Evolutionary conservation across 345 rosid species (phyloP).

Genomic region (Melaleuca alternifolia): DNA sequence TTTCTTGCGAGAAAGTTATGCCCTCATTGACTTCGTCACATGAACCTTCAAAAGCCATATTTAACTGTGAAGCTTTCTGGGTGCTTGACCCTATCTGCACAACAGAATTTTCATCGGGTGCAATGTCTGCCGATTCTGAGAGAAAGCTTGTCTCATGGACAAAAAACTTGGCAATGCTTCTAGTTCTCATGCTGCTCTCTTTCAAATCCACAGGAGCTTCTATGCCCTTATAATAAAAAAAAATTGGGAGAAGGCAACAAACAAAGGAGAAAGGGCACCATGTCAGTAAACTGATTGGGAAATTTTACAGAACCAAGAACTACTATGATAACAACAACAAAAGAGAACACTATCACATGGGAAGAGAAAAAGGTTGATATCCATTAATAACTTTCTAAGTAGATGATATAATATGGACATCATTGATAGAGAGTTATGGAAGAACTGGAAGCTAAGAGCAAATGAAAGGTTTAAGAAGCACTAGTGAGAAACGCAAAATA

Average conservation of each 20-base stretch:
- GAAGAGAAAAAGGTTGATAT: not conserved
- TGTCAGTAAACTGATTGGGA: not conserved
- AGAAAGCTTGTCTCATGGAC: constrained; percentile 45
- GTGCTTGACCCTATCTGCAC: constrained; percentile 14
- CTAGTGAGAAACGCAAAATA: not conserved
- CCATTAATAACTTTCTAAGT: not conserved
- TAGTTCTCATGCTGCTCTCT: not conserved
- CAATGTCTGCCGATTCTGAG: constrained; percentile 52
- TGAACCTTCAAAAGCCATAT: constrained; percentile 21
- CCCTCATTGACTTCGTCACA: constrained; percentile 15
- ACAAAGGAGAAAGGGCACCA: not conserved
- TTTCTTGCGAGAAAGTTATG: constrained; percentile 25
- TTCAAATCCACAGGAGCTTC: constrained; percentile 14
- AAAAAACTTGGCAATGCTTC: constrained; percentile 17
- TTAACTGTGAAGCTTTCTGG: constrained; percentile 23
- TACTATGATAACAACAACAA: not conserved
- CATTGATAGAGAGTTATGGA: not conserved
- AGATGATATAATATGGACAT: not conserved
- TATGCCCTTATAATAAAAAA: constrained; percentile 25
- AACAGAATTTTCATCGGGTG: constrained; percentile 39
- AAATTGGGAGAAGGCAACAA: not conserved
- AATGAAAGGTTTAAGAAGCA: not conserved
- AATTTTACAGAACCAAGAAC: not conserved
- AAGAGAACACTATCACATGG: not conserved
- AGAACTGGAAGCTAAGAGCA: not conserved